These are phyloP conservation scores for Eimeria falciformis DNA, from an alignment of 169 alveolate genomes.

Conservation along the genomic window DNA sequence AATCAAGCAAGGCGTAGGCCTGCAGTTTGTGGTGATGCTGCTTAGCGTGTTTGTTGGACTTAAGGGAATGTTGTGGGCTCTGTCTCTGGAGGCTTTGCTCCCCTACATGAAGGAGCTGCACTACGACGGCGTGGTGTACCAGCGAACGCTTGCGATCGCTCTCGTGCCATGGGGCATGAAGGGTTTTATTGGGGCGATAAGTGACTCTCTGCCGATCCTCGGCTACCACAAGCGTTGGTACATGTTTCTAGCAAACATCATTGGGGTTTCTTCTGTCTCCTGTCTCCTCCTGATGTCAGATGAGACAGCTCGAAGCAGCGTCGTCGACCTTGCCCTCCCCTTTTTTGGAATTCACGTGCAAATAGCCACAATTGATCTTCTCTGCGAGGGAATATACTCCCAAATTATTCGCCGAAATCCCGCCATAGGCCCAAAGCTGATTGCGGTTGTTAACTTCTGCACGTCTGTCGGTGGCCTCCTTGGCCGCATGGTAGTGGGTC, in stretches of 20 bases:
- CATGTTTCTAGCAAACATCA: slow-evolving; percentile 31
- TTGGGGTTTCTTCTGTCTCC: slow-evolving; percentile 49
- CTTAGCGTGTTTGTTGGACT: slow-evolving; percentile 14
- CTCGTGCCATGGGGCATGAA: slow-evolving; percentile 74
- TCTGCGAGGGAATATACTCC: slow-evolving; percentile 69
- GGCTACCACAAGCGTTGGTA: slow-evolving; percentile 57
- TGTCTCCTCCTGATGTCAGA: not conserved
- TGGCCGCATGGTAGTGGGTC: slow-evolving; percentile 57
- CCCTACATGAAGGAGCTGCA: slow-evolving; percentile 49
- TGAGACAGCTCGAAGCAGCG: not conserved
- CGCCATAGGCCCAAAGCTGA: not conserved
- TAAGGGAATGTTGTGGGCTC: slow-evolving; percentile 47
- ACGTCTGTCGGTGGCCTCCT: slow-evolving; percentile 20
- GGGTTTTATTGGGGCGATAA: slow-evolving; percentile 59
- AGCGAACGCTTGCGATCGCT: slow-evolving; percentile 44
- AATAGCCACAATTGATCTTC: slow-evolving; percentile 63
- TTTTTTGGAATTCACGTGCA: slow-evolving; percentile 39
- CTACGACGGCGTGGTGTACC: slow-evolving; percentile 29
- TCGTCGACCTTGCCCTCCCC: slow-evolving; percentile 24
- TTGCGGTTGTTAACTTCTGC: slow-evolving; percentile 25
- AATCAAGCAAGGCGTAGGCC: too few species aligned
- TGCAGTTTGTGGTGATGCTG: slow-evolving; percentile 24
- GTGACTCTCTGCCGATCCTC: slow-evolving; percentile 46
- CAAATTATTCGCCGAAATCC: slow-evolving; percentile 4
- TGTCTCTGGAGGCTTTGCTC: slow-evolving; percentile 8